phyloP scores from a whole-genome alignment of 148 eudicot genomes.

The Spergularia bocconei region DNA sequence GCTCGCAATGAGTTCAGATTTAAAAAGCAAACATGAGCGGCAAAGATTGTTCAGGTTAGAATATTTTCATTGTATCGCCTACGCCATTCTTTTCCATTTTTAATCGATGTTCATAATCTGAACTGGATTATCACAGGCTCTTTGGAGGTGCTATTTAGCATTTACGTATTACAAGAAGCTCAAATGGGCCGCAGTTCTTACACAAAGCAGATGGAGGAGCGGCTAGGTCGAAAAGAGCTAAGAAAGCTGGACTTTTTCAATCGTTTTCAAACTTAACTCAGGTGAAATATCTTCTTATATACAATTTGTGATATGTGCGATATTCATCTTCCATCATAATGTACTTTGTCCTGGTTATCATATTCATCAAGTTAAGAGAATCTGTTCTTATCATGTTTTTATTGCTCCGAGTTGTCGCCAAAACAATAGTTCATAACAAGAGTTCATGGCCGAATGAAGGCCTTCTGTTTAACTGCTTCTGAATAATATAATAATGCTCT shows the following conservation, averaged over 20 bases:
- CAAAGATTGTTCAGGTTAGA: conserved; percentile 63
- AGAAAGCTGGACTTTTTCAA: conserved; percentile 28
- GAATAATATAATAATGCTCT: too few relatives aligned
- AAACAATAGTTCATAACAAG: too few relatives aligned
- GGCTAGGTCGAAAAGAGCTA: conserved; percentile 69
- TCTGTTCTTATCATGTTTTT: too few relatives aligned
- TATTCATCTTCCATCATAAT: too few relatives aligned
- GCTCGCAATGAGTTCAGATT: conserved; percentile 64
- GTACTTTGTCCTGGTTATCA: too few relatives aligned
- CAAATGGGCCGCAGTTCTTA: conserved; percentile 49
- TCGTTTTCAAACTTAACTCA: too few relatives aligned
- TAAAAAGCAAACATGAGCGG: conserved; percentile 62
- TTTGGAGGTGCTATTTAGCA: conserved; percentile 68
- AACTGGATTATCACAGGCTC: conserved; percentile 50
- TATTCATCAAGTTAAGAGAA: too few relatives aligned
- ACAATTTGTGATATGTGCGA: too few relatives aligned
- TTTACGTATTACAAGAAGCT: conserved; percentile 63
- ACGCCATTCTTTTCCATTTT: background rate
- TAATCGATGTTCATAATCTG: conserved; percentile 13
- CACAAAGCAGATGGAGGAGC: conserved; percentile 89
- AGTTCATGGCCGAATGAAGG: too few relatives aligned
- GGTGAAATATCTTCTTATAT: too few relatives aligned
- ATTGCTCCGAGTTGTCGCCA: too few relatives aligned
- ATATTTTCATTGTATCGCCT: conserved; percentile 18
- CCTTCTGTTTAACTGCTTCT: too few relatives aligned